Evolutionary conservation across 2,329 filamentous ascomycete genomes (phyloP), one percentile per base, ranked within the genome.

Genomic region (Dactylellina drechsleri): DNA sequence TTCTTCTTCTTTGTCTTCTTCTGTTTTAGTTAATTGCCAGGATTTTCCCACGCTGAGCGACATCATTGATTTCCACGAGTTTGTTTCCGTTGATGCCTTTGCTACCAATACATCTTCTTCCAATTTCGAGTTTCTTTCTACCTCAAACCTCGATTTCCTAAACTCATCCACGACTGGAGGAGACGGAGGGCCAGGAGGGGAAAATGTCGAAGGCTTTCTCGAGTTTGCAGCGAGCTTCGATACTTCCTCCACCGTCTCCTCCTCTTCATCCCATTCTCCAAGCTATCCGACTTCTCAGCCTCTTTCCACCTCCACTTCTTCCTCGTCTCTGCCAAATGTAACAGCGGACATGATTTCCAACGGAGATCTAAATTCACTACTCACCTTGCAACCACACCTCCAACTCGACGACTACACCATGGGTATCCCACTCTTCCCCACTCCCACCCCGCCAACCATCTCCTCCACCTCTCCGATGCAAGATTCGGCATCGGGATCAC

Each of bases 31-130:
- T 47, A 15, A 18, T 18, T 18, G 43, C 43, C 43, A 47, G 43
- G 15, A 47, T 47, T 61, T 61, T 16, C 15, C 43, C 16, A 15
- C 53, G 53, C 18, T 45, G 54, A 61, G 56, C 47, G 68, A 66
- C 66, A 64, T 57, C 28, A 59, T 67, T 28, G 70, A 74, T 73
- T 66, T 73, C 26, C 40, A 73, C 45, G 68, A 73, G 45, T 66
- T 73, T 60, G 45, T 73, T 47, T 65, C 68, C 16, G 68, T 73
- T 50, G 68, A 73, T 53, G 54, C 56, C 15, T 66, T 66, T 61
- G 28, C 57, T 57, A 43, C 60, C 8, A 49, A 49, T 64, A 57
- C 60, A 2, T 56, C 66, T 58, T 56, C 66, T 64, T 50, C 66
- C 13, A n/a, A 47, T 47, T 16, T 18, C 13, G 16, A 36, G 6